These are phyloP conservation scores for Antitrichia curtipendula DNA, from an alignment of 225 moss, liverwort and hornwort genomes.

Conservation along the genomic window DNA sequence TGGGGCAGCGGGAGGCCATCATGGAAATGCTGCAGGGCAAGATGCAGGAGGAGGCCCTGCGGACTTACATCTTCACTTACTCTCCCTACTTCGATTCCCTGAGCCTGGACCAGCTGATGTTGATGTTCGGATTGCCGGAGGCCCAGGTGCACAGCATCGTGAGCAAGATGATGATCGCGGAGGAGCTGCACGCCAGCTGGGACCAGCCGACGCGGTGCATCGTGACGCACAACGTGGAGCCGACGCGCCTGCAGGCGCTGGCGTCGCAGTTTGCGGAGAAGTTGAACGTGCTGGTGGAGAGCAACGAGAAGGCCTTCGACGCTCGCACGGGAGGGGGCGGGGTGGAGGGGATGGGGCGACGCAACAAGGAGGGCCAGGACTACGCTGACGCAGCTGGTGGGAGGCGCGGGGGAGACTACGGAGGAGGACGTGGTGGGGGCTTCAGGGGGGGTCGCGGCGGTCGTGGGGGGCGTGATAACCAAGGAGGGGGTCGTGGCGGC, in stretches of 20 bases:
- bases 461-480: constrained; percentile 28
- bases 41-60: constrained; percentile 86
- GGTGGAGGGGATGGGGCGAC: constrained; percentile 59
- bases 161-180: constrained; percentile 99
- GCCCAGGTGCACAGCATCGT: constrained; percentile 88
- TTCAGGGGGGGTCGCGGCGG: constrained; percentile 38
- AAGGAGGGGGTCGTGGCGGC: constrained; percentile 17
- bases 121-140: constrained; percentile 80
- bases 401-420: constrained; percentile 51
- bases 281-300: constrained; percentile 77
- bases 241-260: constrained; percentile 79
- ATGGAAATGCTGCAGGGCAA: constrained; percentile 77
- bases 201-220: constrained; percentile 94
- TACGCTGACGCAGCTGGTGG: constrained; percentile 70
- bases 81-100: constrained; percentile 84
- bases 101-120: constrained; percentile 88
- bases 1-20: constrained; percentile 53
- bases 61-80: constrained; percentile 87
- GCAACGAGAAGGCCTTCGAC: constrained; percentile 91
- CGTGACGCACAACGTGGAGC: constrained; percentile 89
- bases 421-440: constrained; percentile 34
- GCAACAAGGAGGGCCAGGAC: constrained; percentile 43
- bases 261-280: constrained; percentile 66
- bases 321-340: constrained; percentile 74
- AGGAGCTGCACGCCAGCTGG: constrained; percentile 98